A percentile compares a stretch with the other conserved stretches of the same genome.
These are phyloP conservation scores for Fagus sylvatica DNA, from an alignment of 306 rosid species.

Conservation along the genomic window DNA sequence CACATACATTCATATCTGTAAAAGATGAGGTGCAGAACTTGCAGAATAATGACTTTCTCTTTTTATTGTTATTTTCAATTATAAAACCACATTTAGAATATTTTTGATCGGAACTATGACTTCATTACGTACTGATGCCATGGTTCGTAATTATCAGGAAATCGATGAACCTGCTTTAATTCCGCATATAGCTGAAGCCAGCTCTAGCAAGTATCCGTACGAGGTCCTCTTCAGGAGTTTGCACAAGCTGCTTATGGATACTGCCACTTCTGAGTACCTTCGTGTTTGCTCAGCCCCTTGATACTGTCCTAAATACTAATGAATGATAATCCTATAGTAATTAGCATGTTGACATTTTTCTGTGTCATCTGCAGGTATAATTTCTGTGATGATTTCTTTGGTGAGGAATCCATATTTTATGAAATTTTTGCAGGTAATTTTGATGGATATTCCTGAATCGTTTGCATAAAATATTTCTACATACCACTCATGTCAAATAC, in stretches of 20 bases:
- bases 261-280: constrained; percentile 89
- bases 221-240: constrained; percentile 91
- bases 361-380: constrained; percentile 60
- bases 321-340: constrained; percentile 1
- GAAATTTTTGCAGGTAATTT: constrained; percentile 75
- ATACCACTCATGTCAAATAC: not conserved
- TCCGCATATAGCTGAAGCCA: constrained; percentile 94
- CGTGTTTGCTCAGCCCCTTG: constrained; percentile 32
- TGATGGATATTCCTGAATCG: constrained; percentile 11
- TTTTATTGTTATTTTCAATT: not conserved
- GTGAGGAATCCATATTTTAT: constrained; percentile 68
- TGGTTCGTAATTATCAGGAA: constrained; percentile 46
- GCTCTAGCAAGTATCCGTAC: constrained; percentile 75
- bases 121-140: not conserved
- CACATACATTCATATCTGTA: not conserved
- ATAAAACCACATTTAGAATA: not conserved
- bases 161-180: constrained; percentile 87
- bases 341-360: constrained; percentile 21
- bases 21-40: not conserved
- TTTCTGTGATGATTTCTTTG: constrained; percentile 79
- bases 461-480: not conserved
- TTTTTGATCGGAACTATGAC: not conserved
- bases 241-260: constrained; percentile 88
- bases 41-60: not conserved
- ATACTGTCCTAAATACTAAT: constrained; percentile 20